Base-by-base conservation (phyloP, 2,329 filamentous ascomycete species). In the Aspergillus pseudoviridinutans region DNA sequence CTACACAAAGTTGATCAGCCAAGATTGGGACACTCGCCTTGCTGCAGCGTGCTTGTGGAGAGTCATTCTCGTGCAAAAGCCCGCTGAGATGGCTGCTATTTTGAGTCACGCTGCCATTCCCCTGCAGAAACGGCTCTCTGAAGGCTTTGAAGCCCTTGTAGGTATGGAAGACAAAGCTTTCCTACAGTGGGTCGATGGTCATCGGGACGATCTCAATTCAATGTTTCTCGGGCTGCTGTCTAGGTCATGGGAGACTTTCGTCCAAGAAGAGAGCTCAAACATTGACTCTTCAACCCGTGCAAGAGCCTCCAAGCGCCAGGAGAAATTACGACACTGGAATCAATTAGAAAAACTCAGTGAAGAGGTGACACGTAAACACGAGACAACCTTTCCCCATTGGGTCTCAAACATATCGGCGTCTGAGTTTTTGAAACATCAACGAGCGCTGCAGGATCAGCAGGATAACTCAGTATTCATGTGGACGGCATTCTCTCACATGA, bases 341-440 rank as follows among this genome's bases (percentile, higher is more conserved):
- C 74, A 81, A 2, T 88, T 93, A 62, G 86, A 87, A 52, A 74
- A 84, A 4, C 82, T 82, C 24, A 83, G 83, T 9, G 90, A 95
- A 20, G 89, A 89, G 61, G 80, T 89, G 17, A 83, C 92, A 57
- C 81, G 88, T 54, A 87, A 87, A n/a, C 93, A 97, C 68, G 91
- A 96, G 66, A 86, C 90, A 63, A 89, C 91, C 0, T 93, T 94
- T 56, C 88, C 85, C 44, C 88, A 93, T 58, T 99, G 93, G 94
- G 89, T 93, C 79, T 91, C 92, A 66, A 97, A 96, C 66, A 96
- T 99, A 44, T 94, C 93, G 72, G 87, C 89, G 51, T 91, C 93
- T 0, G 94, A 99, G 71, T 88, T 94, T 63, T 84, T 93, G 69
- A 97, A 96, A 71, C 88, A 96, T 63, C 93, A 97, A 71, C 84